Conservation (phyloP, 495 filamentous ascomycete genomes). For the Lepraria neglecta region DNA sequence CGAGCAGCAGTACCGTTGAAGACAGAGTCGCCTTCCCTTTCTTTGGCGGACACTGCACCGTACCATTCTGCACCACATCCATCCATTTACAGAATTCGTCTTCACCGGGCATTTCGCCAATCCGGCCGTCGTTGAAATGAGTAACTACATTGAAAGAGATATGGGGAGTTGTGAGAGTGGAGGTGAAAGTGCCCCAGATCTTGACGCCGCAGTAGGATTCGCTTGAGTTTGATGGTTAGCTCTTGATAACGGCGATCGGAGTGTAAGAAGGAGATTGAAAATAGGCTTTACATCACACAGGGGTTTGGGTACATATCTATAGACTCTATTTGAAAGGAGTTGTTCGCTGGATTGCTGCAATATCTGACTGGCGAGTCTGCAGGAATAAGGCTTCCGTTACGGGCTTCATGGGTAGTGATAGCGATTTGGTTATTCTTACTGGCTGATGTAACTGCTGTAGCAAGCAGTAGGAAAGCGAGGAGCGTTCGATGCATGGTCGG, state of each 20-base stretch:
- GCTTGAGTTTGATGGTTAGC: constrained; percentile 1
- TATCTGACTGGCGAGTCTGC: constrained; percentile 17
- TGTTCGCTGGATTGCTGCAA: background rate
- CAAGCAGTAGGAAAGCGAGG: background rate
- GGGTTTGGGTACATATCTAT: constrained; percentile 20
- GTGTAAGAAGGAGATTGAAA: background rate
- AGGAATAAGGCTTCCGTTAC: constrained; percentile 9
- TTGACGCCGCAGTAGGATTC: constrained; percentile 22
- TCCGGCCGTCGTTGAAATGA: constrained; percentile 14
- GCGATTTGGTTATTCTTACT: background rate
- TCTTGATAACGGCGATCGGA: background rate
- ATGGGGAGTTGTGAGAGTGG: constrained; percentile 14
- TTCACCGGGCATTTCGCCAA: constrained; percentile 15
- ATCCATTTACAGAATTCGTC: constrained; percentile 22
- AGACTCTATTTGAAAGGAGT: constrained; percentile 6
- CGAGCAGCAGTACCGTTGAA: constrained; percentile 6
- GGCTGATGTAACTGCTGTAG: background rate
- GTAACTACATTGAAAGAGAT: constrained; percentile 17
- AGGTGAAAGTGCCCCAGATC: constrained; percentile 13
- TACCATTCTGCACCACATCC: constrained; percentile 16
- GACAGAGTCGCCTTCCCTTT: constrained; percentile 13
- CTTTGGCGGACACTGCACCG: constrained; percentile 4
- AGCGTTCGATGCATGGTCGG: background rate
- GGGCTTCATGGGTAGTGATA: background rate
- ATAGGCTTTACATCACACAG: constrained; percentile 17